Evolutionary conservation across 2,329 filamentous ascomycete species (phyloP).

Genomic region (Trichophyton verrucosum): DNA sequence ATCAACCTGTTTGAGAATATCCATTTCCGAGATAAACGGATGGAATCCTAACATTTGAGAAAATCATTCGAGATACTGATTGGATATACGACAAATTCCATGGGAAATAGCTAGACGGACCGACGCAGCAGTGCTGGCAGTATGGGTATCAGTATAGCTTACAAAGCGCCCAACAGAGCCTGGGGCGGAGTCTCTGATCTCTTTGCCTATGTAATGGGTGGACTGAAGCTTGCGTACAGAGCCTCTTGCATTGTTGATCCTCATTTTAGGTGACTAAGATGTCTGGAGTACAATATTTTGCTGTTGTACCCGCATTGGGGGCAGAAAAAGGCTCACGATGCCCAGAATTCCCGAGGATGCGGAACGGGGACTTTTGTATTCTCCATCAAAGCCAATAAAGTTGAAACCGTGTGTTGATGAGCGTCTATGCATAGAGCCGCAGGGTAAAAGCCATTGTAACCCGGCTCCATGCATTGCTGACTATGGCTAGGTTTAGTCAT

Average conservation of each 20-base stretch:
- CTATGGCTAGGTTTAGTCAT: neutral
- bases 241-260: neutral
- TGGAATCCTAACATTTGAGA: neutral
- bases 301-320: too few relatives aligned
- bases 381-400: too few relatives aligned
- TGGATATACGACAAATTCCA: neutral
- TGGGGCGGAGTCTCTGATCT: neutral
- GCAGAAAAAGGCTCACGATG: too few relatives aligned
- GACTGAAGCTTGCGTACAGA: neutral
- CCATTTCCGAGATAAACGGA: neutral
- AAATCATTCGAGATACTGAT: neutral
- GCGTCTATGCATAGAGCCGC: neutral
- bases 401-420: too few relatives aligned
- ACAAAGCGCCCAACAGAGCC: neutral
- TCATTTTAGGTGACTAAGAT: neutral
- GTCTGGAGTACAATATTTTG: too few relatives aligned
- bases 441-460: neutral
- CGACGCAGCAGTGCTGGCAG: neutral
- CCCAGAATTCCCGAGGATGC: too few relatives aligned
- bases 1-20: neutral
- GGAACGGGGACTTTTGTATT: too few relatives aligned
- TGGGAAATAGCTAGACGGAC: neutral
- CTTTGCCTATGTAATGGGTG: neutral
- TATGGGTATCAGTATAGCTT: neutral
- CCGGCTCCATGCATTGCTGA: neutral